Base-by-base conservation (phyloP, 768 basidiomycete genomes). In the Dacryopinax spathularia region DNA sequence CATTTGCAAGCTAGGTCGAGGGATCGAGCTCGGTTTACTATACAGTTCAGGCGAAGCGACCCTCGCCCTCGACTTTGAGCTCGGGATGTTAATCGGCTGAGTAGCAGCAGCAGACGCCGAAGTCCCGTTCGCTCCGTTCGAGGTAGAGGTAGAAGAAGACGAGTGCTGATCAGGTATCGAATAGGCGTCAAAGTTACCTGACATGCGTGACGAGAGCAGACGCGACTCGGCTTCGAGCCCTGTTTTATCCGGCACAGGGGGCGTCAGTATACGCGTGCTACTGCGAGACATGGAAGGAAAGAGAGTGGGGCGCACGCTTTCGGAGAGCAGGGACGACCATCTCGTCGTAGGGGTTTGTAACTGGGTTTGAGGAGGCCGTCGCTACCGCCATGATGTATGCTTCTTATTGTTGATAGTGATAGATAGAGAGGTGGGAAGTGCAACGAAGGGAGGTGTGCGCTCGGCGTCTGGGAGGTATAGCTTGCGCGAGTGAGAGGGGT, bases 161-260 rank as follows among this genome's bases (percentile, higher is more conserved):
- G 36, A 20, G 29, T 27, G 29, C 48, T 33, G n/a, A 56, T 34
- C 35, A 41, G 43, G 65, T 60, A 34, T 66, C 43, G 48, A 72
- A 66, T 35, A 68, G 68, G 34, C 64, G 64, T 82, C 81, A 69
- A 88, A 89, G 29, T 86, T 79, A 65, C 85, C 82, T 34, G 89
- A 90, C 72, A 91, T 82, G 65, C 89, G 84, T 66, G 82, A 84
- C 33, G 88, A 77, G 62, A 92, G 78, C n/a, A 83, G 82, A 35
- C 84, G 80, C 69, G 88, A 89, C 76, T 92, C 90, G 65, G 77
- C 80, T 75, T 91, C 84, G 20, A 92, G 81, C 63, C 90, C 90
- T 92, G 69, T 15, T 10, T 10, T 37, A n/a, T 37, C 36, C 12
- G n/a, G 36, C 10, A n/a, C 10, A 37, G 36, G n/a, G n/a, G 10